phyloP scores from a whole-genome alignment of 176 grass and related monocot genomes.

The Thinopyrum elongatum region DNA sequence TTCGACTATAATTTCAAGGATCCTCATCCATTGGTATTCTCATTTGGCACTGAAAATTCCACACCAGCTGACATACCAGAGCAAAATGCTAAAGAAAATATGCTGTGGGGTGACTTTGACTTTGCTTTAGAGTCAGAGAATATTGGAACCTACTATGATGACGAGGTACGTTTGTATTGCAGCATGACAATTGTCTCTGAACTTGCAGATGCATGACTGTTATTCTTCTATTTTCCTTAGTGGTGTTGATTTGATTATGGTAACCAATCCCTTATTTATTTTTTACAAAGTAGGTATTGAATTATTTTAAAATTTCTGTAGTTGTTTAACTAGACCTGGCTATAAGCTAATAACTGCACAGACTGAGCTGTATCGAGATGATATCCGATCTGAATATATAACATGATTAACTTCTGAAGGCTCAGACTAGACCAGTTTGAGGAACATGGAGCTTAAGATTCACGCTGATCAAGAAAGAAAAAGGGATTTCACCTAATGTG shows the following conservation, averaged over 20 bases:
- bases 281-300: not conserved
- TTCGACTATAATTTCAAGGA: slow-evolving; percentile 52
- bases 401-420: not conserved
- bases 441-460: not conserved
- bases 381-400: not conserved
- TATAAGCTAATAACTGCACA: not conserved
- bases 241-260: slow-evolving; percentile 22
- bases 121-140: slow-evolving; percentile 75
- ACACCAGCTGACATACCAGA: slow-evolving; percentile 42
- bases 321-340: not conserved
- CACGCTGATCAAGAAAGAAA: not conserved
- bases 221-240: slow-evolving; percentile 8
- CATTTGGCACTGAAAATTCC: slow-evolving; percentile 57
- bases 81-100: slow-evolving; percentile 44
- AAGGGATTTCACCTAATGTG: not conserved
- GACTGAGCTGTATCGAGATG: not conserved
- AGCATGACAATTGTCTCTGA: slow-evolving; percentile 4
- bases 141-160: slow-evolving; percentile 73
- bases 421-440: not conserved
- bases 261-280: not conserved
- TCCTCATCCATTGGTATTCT: slow-evolving; percentile 67
- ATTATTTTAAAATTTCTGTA: not conserved
- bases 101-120: slow-evolving; percentile 80
- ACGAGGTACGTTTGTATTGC: slow-evolving; percentile 55
- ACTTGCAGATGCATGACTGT: slow-evolving; percentile 1